Evolutionary conservation across 441 rosid genomes (phyloP), one percentile per base, ranked within the genome.

Genomic region (Adansonia grandidieri): DNA sequence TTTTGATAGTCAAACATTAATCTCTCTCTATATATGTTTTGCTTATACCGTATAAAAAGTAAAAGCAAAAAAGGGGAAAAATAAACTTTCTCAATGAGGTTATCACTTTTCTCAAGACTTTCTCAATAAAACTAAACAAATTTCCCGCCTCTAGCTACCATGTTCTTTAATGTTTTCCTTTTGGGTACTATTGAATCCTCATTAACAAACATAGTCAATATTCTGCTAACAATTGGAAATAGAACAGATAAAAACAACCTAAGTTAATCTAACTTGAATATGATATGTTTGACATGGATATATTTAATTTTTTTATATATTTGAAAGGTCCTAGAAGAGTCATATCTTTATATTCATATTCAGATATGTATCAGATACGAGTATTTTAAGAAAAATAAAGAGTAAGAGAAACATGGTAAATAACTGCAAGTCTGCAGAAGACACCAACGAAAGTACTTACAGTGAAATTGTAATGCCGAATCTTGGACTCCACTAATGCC

Each of bases 391-490:
- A 32, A 32, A 32, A 32, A 32, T 32, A 32, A 32, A 32, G 37
- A 32, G 37, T 32, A 32, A 32, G 37, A 32, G 37, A 32, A 32
- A 32, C 0, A 32, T 32, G 37, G 37, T 32, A 32, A 32, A 0
- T 32, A 10, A 14, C 57, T 22, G 65, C 24, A 24, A 2, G 11
- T 5, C 32, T 32, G 20, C n/a, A 63, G 19, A 13, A 66, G 5
- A n/a, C 6, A 5, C 47, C 15, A 28, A 15, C 42, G 13, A 5
- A 37, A 19, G 45, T 40, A 86, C 98, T 91, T 89, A 86, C 95
- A 75, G 74, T 83, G 86, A 93, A 92, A 50, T 82, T 86, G 80
- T 89, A 91, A 81, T 84, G 90, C 10, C 89, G 93, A 78, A 84
- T 82, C 15, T 78, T 75, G 17, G 90, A 87, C 77, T 91, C 83